Conservation (phyloP, 2,329 filamentous ascomycete genomes). For the Huntiella moniliformis region DNA sequence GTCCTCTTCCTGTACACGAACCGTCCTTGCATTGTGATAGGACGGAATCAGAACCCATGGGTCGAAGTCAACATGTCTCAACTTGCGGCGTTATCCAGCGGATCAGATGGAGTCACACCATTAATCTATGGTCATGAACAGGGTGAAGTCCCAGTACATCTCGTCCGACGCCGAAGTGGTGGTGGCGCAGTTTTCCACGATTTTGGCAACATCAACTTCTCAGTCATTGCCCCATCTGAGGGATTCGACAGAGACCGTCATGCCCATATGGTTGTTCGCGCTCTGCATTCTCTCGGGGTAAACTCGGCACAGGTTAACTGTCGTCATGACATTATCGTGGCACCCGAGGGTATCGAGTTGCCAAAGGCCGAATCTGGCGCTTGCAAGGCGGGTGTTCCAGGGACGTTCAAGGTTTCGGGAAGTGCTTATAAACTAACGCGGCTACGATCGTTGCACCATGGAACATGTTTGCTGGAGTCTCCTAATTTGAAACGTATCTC, state of each 20-base stretch:
- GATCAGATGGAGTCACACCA: not conserved
- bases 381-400: constrained; percentile 6
- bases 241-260: constrained; percentile 71
- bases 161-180: constrained; percentile 71
- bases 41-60: constrained; percentile 97
- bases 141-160: constrained; percentile 21
- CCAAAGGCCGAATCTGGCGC: constrained; percentile 3
- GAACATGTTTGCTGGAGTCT: constrained; percentile 67
- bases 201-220: constrained; percentile 82
- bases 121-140: not conserved
- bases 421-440: constrained; percentile 89
- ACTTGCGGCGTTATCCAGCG: constrained; percentile 20
- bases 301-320: constrained; percentile 57
- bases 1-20: constrained; percentile 82
- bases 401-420: constrained; percentile 64
- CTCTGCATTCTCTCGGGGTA: constrained; percentile 43
- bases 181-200: constrained; percentile 94
- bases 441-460: constrained; percentile 70
- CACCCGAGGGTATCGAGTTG: constrained; percentile 17
- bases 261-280: constrained; percentile 83
- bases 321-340: constrained; percentile 81
- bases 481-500: constrained; percentile 55
- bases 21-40: constrained; percentile 70
- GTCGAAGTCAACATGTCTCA: constrained; percentile 61
- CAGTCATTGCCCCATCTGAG: constrained; percentile 63